phyloP scores from a whole-genome alignment of 331 rosid genomes.

The Cydonia oblonga region DNA sequence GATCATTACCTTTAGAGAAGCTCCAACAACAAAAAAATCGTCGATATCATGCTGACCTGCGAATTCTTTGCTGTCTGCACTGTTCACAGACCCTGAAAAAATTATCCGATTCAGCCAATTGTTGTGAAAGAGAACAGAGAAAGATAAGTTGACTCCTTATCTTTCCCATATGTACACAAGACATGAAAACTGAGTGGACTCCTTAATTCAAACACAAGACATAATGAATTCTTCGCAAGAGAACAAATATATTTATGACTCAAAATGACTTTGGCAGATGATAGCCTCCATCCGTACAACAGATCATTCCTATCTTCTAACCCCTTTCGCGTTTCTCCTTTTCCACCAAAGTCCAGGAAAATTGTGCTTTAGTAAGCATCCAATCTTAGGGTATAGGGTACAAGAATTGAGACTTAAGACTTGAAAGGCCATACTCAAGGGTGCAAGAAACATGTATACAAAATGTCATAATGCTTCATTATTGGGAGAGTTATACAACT shows the following conservation, averaged over 20 bases:
- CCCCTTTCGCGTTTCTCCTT: background rate
- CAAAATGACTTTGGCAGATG: background rate
- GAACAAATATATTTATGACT: background rate
- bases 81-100: constrained; percentile 33
- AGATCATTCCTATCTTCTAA: background rate
- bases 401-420: background rate
- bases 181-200: background rate
- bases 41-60: constrained; percentile 31
- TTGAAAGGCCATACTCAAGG: background rate
- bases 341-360: background rate
- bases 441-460: background rate
- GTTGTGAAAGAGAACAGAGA: background rate
- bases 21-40: constrained; percentile 18
- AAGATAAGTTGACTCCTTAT: background rate
- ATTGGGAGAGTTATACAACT: background rate
- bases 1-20: constrained; percentile 8
- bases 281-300: background rate
- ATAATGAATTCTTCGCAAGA: background rate
- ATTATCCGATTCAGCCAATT: background rate
- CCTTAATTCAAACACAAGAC: background rate
- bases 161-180: background rate
- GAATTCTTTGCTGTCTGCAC: constrained; percentile 30
- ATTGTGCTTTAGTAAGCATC: background rate
- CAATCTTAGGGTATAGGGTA: background rate
- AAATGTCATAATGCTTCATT: background rate